Conservation (phyloP, 306 rosid species). For the Crataegus laevigata region DNA sequence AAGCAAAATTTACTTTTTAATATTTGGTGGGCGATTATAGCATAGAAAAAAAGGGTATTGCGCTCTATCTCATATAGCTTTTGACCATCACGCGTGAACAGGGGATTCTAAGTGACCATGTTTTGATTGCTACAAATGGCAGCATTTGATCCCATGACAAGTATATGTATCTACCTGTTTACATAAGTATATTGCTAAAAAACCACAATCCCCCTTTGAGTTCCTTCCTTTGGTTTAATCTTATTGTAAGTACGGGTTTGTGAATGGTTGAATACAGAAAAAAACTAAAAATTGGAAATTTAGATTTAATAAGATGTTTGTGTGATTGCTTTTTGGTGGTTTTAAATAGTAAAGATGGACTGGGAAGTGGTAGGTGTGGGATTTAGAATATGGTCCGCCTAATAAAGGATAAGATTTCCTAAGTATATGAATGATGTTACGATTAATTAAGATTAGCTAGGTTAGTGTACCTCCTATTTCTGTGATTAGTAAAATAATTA, state of each 20-base stretch:
- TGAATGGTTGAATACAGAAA: conserved; percentile 13
- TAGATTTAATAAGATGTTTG: neutral
- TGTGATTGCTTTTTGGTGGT: conserved; percentile 10
- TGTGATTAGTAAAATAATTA: conserved; percentile 12
- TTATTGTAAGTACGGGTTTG: neutral
- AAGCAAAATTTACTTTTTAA: neutral
- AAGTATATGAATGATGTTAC: conserved; percentile 9
- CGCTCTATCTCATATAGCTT: conserved; percentile 53
- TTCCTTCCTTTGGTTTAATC: conserved; percentile 11
- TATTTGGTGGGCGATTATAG: conserved; percentile 19
- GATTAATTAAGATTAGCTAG: conserved; percentile 17
- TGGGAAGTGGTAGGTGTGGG: conserved; percentile 32
- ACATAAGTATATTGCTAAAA: neutral
- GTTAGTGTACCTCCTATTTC: conserved; percentile 1
- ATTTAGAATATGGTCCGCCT: conserved; percentile 27
- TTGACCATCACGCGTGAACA: conserved; percentile 46
- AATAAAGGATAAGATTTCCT: conserved; percentile 32
- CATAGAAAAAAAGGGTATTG: conserved; percentile 31
- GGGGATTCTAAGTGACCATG: conserved; percentile 10
- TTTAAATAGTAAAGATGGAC: conserved; percentile 17
- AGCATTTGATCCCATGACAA: conserved; percentile 18
- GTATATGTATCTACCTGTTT: conserved; percentile 33
- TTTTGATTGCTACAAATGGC: conserved; percentile 32
- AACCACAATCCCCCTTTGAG: neutral
- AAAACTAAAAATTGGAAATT: conserved; percentile 6